phyloP scores from a whole-genome alignment of 2,329 filamentous ascomycete species.

The Fusarium lateritium region DNA sequence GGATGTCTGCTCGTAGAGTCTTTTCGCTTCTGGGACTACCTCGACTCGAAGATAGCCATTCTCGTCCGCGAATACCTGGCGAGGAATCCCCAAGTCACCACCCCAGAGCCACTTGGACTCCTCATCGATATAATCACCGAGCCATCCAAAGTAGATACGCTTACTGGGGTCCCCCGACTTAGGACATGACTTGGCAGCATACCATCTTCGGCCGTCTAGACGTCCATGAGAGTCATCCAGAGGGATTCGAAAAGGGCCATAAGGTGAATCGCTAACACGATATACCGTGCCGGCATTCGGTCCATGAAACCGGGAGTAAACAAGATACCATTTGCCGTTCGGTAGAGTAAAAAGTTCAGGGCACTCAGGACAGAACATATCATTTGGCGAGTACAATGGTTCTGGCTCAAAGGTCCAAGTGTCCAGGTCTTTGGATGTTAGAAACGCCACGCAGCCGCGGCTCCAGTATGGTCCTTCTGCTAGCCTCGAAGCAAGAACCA shows the following conservation, averaged over 20 bases:
- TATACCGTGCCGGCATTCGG: slow-evolving; percentile 56
- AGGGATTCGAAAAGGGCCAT: slow-evolving; percentile 55
- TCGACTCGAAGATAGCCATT: slow-evolving; percentile 48
- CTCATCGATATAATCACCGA: slow-evolving; percentile 52
- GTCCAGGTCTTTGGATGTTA: slow-evolving; percentile 53
- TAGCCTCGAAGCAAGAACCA: slow-evolving; percentile 55
- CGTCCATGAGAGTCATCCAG: slow-evolving; percentile 53
- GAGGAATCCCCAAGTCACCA: slow-evolving; percentile 52
- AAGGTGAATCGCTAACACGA: slow-evolving; percentile 53
- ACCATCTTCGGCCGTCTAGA: slow-evolving; percentile 56
- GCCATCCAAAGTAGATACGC: slow-evolving; percentile 55
- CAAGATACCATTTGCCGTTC: slow-evolving; percentile 55
- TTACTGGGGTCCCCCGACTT: slow-evolving; percentile 48
- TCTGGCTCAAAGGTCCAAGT: slow-evolving; percentile 51
- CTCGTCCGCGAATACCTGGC: slow-evolving; percentile 50
- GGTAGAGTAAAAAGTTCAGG: slow-evolving; percentile 55
- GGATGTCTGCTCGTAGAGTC: slow-evolving; percentile 31
- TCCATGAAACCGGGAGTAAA: slow-evolving; percentile 54
- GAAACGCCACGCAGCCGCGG: slow-evolving; percentile 54
- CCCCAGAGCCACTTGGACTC: slow-evolving; percentile 57
- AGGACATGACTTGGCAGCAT: slow-evolving; percentile 56
- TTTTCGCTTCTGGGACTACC: slow-evolving; percentile 41
- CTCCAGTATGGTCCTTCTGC: slow-evolving; percentile 52
- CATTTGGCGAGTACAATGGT: slow-evolving; percentile 53
- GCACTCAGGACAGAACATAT: slow-evolving; percentile 56